Evolutionary conservation across 305 asterid genomes (phyloP).

Genomic region (Ilex paraguariensis): DNA sequence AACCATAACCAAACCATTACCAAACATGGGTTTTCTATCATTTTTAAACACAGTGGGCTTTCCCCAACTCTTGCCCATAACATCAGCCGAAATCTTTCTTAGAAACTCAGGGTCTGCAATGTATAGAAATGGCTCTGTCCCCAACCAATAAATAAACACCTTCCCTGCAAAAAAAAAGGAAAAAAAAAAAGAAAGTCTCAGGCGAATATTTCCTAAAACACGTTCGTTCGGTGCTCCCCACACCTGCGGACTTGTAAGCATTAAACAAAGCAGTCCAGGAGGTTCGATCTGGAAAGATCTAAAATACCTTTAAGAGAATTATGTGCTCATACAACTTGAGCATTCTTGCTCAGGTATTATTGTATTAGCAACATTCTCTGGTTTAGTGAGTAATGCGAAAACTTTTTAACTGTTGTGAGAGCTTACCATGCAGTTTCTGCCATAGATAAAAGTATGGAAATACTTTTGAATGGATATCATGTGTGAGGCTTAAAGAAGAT

Average conservation of each 20-base stretch:
- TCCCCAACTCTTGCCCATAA: constrained; percentile 78
- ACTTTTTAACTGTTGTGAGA: not conserved
- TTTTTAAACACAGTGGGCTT: constrained; percentile 73
- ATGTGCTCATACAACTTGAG: not conserved
- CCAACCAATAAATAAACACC: constrained; percentile 74
- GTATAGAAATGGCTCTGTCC: constrained; percentile 83
- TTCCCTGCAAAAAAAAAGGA: constrained; percentile 40
- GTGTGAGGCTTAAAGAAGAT: constrained; percentile 16
- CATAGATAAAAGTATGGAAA: constrained; percentile 67
- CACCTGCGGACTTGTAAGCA: too few relatives aligned
- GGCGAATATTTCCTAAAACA: too few relatives aligned
- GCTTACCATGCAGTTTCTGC: constrained; percentile 65
- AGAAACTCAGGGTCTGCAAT: constrained; percentile 78
- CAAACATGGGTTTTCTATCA: constrained; percentile 88
- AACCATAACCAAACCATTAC: constrained; percentile 75
- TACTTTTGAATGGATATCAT: constrained; percentile 59
- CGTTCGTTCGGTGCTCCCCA: too few relatives aligned
- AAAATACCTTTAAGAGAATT: too few relatives aligned
- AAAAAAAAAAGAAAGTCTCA: too few relatives aligned
- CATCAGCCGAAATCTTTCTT: constrained; percentile 49
- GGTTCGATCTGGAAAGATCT: too few relatives aligned
- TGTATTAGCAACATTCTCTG: too few relatives aligned
- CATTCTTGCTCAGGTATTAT: constrained; percentile 11
- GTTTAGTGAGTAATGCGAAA: not conserved
- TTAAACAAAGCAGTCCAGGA: too few relatives aligned